A percentile compares a stretch with the other conserved stretches of the same genome.
Evolutionary conservation across 2,329 filamentous ascomycete species (phyloP).

Genomic region (Microdochium nivale): DNA sequence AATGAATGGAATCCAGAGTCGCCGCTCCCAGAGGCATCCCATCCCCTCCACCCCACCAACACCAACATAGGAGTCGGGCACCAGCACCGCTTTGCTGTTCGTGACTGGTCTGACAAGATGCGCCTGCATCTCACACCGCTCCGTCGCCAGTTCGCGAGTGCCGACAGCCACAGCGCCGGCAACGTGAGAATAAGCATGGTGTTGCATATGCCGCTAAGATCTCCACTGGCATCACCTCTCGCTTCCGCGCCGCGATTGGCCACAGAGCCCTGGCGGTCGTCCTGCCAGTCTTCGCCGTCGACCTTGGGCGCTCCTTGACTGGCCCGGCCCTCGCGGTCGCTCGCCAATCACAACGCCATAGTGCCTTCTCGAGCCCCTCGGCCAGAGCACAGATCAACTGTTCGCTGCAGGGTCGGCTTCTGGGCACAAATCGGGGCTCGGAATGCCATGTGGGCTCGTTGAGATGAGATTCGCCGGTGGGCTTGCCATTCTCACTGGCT

Average conservation of each 20-base stretch:
- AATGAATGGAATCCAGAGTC: no score
- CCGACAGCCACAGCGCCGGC: background rate
- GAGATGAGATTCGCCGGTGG: background rate
- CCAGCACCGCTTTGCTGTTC: background rate
- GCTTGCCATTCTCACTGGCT: background rate
- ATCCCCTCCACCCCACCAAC: background rate
- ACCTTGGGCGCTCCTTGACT: background rate
- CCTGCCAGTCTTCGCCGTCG: background rate
- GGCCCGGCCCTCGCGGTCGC: background rate
- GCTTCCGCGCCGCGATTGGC: background rate
- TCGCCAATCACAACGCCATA: background rate
- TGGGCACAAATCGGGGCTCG: background rate
- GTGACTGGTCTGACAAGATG: background rate
- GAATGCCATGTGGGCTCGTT: background rate
- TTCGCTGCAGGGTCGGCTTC: background rate
- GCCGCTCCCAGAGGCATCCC: no score
- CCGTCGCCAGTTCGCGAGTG: background rate
- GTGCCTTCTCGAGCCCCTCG: background rate
- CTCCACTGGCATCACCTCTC: background rate
- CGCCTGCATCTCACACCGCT: background rate
- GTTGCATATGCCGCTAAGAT: background rate
- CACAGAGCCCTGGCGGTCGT: background rate
- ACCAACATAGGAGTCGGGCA: background rate
- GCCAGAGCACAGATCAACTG: background rate
- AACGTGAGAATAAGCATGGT: background rate